Evolutionary conservation across 2,329 filamentous ascomycete genomes (phyloP).

Genomic region (Aspergillus eucalypticola): DNA sequence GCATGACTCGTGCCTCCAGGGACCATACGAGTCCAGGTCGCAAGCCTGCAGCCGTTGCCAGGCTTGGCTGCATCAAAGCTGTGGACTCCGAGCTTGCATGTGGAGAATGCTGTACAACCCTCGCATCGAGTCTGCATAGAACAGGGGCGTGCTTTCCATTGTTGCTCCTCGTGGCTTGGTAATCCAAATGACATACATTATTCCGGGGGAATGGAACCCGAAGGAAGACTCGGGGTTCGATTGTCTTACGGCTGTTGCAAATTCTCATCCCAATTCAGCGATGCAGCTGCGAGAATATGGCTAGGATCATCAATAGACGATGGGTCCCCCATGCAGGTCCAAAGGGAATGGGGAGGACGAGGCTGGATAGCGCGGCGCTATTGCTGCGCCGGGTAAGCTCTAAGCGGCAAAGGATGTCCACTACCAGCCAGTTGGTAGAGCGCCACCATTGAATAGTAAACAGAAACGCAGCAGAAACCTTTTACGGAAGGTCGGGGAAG

Average conservation of each 20-base stretch:
- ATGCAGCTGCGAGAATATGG: not conserved
- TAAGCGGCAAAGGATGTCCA: conserved; percentile 6
- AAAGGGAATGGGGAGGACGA: not conserved
- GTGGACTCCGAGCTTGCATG: not conserved
- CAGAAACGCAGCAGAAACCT: not conserved
- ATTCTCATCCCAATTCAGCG: not conserved
- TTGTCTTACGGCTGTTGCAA: not conserved
- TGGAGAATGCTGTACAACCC: not conserved
- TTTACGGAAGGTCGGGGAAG: not conserved
- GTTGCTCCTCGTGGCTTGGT: not conserved
- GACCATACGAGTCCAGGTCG: not conserved
- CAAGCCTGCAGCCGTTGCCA: not conserved
- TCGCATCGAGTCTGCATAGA: not conserved
- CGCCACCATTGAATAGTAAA: conserved; percentile 4
- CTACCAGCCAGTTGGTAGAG: conserved; percentile 6
- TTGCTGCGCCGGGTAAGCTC: conserved; percentile 2
- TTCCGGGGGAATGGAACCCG: not conserved
- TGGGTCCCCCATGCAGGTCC: conserved; percentile 7
- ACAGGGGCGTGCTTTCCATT: not conserved
- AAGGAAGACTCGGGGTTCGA: not conserved
- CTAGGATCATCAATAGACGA: conserved; percentile 4
- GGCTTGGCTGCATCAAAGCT: not conserved
- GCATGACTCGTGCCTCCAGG: not conserved
- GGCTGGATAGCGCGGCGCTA: conserved; percentile 6
- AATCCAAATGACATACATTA: not conserved